A percentile compares a stretch with the other conserved stretches of the same genome.
Evolutionary conservation across 2,329 filamentous ascomycete genomes (phyloP).

Genomic region (Tricladium varicosporioides): DNA sequence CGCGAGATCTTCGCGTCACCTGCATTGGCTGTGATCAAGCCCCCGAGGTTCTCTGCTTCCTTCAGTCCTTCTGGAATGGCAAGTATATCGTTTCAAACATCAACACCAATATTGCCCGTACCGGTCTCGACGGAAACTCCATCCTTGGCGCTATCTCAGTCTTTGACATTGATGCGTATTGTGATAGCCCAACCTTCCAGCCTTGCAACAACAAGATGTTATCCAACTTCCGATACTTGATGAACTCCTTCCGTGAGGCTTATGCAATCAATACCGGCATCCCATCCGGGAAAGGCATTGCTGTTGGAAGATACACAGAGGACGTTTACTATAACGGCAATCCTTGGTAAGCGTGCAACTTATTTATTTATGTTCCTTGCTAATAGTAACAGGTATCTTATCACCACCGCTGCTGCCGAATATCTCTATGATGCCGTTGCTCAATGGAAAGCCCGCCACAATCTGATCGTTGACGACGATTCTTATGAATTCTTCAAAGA

Average conservation of each 20-base stretch:
- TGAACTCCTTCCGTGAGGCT: slow-evolving; percentile 66
- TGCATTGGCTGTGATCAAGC: slow-evolving; percentile 63
- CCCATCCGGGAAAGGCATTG: slow-evolving; percentile 56
- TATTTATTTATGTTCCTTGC: too few species aligned
- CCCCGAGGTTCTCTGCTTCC: slow-evolving; percentile 68
- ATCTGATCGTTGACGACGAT: slow-evolving; percentile 58
- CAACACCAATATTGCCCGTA: slow-evolving; percentile 57
- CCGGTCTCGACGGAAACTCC: slow-evolving; percentile 70
- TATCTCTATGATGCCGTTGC: slow-evolving; percentile 75
- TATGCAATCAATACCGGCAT: slow-evolving; percentile 70
- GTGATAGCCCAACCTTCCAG: slow-evolving; percentile 71
- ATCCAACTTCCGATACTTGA: slow-evolving; percentile 73
- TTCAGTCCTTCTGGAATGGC: slow-evolving; percentile 71
- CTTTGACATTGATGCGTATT: slow-evolving; percentile 67
- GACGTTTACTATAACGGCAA: slow-evolving; percentile 76
- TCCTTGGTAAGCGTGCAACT: slow-evolving; percentile 55
- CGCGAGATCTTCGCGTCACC: slow-evolving; percentile 56
- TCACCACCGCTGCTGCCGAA: slow-evolving; percentile 74
- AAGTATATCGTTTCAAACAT: slow-evolving; percentile 69
- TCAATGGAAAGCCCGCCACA: slow-evolving; percentile 63
- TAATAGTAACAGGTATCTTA: slow-evolving; percentile 49
- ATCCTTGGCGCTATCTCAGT: slow-evolving; percentile 63
- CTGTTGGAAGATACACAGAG: slow-evolving; percentile 66
- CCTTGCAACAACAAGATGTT: slow-evolving; percentile 55
- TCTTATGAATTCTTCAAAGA: slow-evolving; percentile 72